Base-by-base conservation (phyloP, 108 stramenopile genomes). In the Bacterosira constricta region DNA sequence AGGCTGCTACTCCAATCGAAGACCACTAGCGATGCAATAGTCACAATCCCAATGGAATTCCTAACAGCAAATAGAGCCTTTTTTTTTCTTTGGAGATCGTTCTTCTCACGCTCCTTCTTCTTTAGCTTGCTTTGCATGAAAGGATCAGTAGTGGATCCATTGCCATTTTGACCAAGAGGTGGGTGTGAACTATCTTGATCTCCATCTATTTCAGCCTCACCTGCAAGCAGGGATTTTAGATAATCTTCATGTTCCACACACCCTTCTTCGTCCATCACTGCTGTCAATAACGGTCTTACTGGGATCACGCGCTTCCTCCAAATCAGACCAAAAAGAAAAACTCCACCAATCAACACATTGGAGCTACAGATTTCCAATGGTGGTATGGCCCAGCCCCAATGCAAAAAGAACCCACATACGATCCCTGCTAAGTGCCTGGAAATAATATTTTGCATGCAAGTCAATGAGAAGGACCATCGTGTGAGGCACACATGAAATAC, bases 391-490 rank as follows among this genome's bases (percentile, higher is more conserved):
- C 87, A 34, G 5, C 77, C 71, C 93, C 93, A 94, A 67, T 91
- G 87, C 69, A 84, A 66, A 9, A 73, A 36, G 52, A 90, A 94
- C 3, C 90, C 93, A 13, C 86, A 77, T 5, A 88, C 25, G 47
- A 92, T 83, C 6, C 93, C 93, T 29, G 90, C 88, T 49, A 94
- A 79, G 58, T 94, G 93, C 11, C 55, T 56, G n/a, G n/a, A n/a
- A n/a, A n/a, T n/a, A n/a, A n/a, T n/a, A n/a, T n/a, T n/a, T n/a
- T n/a, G n/a, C n/a, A n/a, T n/a, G n/a, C n/a, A n/a, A n/a, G n/a
- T n/a, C n/a, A n/a, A n/a, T n/a, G n/a, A n/a, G n/a, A n/a, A n/a
- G n/a, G n/a, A n/a, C n/a, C n/a, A n/a, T n/a, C n/a, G n/a, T n/a
- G n/a, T n/a, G n/a, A n/a, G n/a, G n/a, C n/a, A n/a, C n/a, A n/a